phyloP scores from a whole-genome alignment of 202 grass and related monocot genomes.

The Carex sylvatica region DNA sequence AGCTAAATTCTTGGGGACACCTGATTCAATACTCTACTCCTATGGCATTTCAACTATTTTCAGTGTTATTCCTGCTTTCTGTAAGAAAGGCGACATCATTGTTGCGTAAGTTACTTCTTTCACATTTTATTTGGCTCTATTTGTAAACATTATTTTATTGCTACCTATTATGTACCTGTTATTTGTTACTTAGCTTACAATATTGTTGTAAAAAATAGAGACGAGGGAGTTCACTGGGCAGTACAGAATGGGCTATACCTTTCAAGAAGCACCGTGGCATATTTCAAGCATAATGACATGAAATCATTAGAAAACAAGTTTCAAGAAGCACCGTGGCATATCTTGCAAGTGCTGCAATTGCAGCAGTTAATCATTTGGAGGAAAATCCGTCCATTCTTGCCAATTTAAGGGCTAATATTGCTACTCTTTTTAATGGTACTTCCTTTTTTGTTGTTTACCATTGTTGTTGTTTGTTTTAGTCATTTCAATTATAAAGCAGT shows the following conservation, averaged over 20 bases:
- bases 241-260: constrained; percentile 92
- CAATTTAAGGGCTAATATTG: constrained; percentile 60
- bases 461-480: constrained; percentile 1
- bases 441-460: constrained; percentile 1
- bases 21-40: constrained; percentile 92
- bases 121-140: constrained; percentile 7
- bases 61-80: constrained; percentile 97
- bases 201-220: constrained; percentile 46
- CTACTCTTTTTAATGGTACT: constrained; percentile 54
- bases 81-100: constrained; percentile 99
- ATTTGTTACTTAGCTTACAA: constrained; percentile 3
- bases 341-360: constrained; percentile 77
- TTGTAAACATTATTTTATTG: constrained; percentile 14
- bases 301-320: constrained; percentile 71
- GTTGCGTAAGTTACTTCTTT: constrained; percentile 71
- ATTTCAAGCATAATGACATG: constrained; percentile 99
- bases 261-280: constrained; percentile 84
- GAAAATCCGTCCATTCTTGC: constrained; percentile 68
- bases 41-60: constrained; percentile 99
- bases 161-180: not conserved
- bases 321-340: constrained; percentile 79
- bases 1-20: constrained; percentile 78
- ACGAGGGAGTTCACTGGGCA: constrained; percentile 93
- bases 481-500: constrained; percentile 4
- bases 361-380: constrained; percentile 86